Base-by-base conservation (phyloP, 306 rosid species). In the Lathyrus aphaca region DNA sequence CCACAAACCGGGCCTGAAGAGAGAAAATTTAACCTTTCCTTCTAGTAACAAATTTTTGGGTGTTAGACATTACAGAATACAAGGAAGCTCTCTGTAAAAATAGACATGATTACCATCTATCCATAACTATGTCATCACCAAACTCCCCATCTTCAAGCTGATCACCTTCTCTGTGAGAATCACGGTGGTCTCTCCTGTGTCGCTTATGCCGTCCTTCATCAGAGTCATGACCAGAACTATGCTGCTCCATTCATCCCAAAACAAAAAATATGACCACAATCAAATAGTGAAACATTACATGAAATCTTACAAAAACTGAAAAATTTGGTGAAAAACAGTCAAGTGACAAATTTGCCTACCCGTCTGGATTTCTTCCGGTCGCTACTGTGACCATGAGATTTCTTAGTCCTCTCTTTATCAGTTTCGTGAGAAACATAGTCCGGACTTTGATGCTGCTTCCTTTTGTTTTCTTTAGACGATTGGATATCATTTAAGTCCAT, bases 131-230 rank as follows among this genome's bases (percentile, higher is more conserved):
- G 46, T 73, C 81, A 38, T 83, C 82, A 13, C 98, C 98, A 69
- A 82, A 86, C 75, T 92, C 96, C 56, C 88, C 98, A 15, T 88
- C 98, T 78, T 88, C 96, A 74, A 85, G 86, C 63, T 80, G 91
- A 66, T 79, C 95, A 57, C 81, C 87, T 74, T 75, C 84, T 73
- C 87, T 89, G 16, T 74, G 86, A 69, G 89, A 82, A 64, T 89
- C 84, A n/a, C 87, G 85, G 68, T 87, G 92, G 54, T 86, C 93
- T 77, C 85, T 88, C 86, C 71, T 90, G 82, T 87, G 96, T 77
- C 92, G 77, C 71, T 81, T 88, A 56, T 83, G 95, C 65, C 90
- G 82, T 77, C 87, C 77, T 77, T 90, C 96, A 77, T 90, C 96
- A 2, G 95, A 90, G 53, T 88, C 96, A 37, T 78, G 87, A 74